phyloP scores from a whole-genome alignment of 2,329 filamentous ascomycete species.

The Fusarium floridanum region DNA sequence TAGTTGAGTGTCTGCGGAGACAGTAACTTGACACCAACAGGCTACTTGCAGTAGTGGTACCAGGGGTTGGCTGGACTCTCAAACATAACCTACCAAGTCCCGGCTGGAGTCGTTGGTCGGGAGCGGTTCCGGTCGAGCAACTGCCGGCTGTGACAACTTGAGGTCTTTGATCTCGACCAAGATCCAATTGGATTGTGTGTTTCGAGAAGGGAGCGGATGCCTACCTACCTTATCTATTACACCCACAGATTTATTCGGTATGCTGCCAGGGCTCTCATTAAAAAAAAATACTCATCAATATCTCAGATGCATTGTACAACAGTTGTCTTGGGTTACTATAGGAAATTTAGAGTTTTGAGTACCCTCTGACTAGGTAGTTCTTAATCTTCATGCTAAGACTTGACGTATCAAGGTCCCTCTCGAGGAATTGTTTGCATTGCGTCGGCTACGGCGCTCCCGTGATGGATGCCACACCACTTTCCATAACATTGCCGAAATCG shows the following conservation, averaged over 20 bases:
- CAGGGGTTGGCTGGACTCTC: background rate
- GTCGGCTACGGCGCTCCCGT: background rate
- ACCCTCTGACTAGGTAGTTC: background rate
- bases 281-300: background rate
- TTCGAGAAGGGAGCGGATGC: background rate
- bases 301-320: background rate
- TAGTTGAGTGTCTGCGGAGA: background rate
- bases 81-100: no score
- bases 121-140: background rate
- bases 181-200: background rate
- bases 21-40: background rate
- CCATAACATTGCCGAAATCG: background rate
- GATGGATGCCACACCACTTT: conserved; percentile 5
- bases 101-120: background rate
- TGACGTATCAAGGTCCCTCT: background rate
- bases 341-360: background rate
- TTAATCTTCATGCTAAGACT: conserved; percentile 2
- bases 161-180: background rate
- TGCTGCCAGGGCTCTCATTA: background rate
- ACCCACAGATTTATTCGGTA: background rate
- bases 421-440: background rate
- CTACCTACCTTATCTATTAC: background rate
- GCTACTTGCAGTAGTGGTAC: background rate
- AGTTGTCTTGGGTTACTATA: background rate
- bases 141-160: background rate